Evolutionary conservation across 2,329 filamentous ascomycete species (phyloP).

Genomic region (Graphilbum sp.): DNA sequence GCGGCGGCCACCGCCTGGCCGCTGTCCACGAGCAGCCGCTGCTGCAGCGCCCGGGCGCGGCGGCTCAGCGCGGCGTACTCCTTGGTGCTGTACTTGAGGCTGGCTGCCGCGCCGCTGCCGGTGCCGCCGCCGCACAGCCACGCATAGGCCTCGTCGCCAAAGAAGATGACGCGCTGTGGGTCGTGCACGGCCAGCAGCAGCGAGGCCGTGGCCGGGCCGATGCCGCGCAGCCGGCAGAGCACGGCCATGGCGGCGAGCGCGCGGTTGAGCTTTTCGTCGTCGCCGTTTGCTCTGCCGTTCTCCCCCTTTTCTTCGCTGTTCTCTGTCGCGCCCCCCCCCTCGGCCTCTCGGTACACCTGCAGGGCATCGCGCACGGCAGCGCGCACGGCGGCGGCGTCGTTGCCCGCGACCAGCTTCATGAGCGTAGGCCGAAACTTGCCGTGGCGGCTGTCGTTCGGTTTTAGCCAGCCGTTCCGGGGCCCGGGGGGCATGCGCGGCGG

Average conservation of each 20-base stretch:
- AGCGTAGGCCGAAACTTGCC: conserved; percentile 46
- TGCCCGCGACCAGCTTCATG: conserved; percentile 44
- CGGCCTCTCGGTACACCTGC: conserved; percentile 10
- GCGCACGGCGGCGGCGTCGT: conserved; percentile 30
- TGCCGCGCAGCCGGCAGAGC: conserved; percentile 48
- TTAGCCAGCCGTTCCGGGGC: too few relatives aligned
- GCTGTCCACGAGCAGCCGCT: conserved; percentile 24
- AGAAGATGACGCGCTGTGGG: conserved; percentile 48
- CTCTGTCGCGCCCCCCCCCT: too few relatives aligned
- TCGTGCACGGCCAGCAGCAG: conserved; percentile 52
- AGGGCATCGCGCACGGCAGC: conserved; percentile 36
- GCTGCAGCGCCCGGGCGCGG: conserved; percentile 23
- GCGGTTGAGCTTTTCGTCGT: conserved; percentile 8
- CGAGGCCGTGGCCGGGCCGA: conserved; percentile 67
- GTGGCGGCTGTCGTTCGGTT: conserved; percentile 25
- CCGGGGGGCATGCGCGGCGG: not conserved
- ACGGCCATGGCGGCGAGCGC: conserved; percentile 28
- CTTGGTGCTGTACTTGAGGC: conserved; percentile 50
- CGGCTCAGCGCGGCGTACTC: conserved; percentile 47
- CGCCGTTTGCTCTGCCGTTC: not conserved
- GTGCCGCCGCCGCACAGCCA: conserved; percentile 43
- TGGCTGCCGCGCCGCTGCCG: too few relatives aligned
- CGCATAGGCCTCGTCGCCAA: conserved; percentile 63
- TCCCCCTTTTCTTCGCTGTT: too few relatives aligned
- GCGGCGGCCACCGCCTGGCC: conserved; percentile 33